These are phyloP conservation scores for Yamadazyma laniorum DNA, from an alignment of 805 yeast species.

Conservation along the genomic window DNA sequence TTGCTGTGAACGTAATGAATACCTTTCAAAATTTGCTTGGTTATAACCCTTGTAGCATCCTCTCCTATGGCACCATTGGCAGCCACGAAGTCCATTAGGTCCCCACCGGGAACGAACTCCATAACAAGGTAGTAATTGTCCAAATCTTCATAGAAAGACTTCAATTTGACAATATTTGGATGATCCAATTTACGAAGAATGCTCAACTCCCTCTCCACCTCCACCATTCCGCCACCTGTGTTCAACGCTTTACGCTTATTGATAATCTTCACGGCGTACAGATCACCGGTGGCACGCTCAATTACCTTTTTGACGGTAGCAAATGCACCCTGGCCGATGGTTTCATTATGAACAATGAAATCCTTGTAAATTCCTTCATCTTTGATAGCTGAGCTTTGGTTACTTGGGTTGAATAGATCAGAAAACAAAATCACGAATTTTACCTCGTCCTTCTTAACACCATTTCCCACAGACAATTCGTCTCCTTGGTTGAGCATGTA, in stretches of 20 bases:
- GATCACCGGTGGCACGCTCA: conserved; percentile 78
- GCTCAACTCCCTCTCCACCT: conserved; percentile 82
- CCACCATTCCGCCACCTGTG: conserved; percentile 61
- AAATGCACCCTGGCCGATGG: conserved; percentile 97
- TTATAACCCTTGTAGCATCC: conserved; percentile 81
- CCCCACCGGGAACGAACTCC: conserved; percentile 97
- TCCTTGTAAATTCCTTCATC: conserved; percentile 62
- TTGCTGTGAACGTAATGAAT: conserved; percentile 81
- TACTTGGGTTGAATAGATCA: conserved; percentile 34
- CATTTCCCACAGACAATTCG: conserved; percentile 86
- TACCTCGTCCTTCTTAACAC: conserved; percentile 68
- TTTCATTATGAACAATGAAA: conserved; percentile 77
- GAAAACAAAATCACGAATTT: conserved; percentile 53
- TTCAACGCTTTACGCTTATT: conserved; percentile 71
- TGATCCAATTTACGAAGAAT: conserved; percentile 77
- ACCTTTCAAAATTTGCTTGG: conserved; percentile 80
- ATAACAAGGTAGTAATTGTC: conserved; percentile 83
- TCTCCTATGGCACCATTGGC: conserved; percentile 91
- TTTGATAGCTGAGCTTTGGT: conserved; percentile 24
- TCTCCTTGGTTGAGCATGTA: conserved; percentile 89
- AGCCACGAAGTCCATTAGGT: conserved; percentile 94
- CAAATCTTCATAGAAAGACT: conserved; percentile 81
- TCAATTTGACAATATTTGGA: conserved; percentile 78
- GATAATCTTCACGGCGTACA: conserved; percentile 89
- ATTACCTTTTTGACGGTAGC: conserved; percentile 92